Evolutionary conservation across 495 filamentous ascomycete species (phyloP), one percentile per base, ranked within the genome.

Genomic region (Elasticomyces elasticus): DNA sequence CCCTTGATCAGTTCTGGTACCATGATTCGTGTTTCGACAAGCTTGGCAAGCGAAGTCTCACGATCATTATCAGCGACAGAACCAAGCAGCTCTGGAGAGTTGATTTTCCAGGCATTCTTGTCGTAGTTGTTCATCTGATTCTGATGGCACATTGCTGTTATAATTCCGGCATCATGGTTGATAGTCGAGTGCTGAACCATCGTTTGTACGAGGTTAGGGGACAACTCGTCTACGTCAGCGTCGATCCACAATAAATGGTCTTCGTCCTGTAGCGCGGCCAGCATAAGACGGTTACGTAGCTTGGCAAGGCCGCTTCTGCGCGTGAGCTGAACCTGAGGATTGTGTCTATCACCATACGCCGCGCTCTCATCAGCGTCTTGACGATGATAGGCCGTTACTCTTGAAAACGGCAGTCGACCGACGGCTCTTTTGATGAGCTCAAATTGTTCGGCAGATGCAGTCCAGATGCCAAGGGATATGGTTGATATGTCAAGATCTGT

Each of bases 41-140:
- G 31, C 30, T 27, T 17, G 5, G 10, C 22, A 20, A 41, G 11
- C 23, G 44, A 20, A 9, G 4, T 17, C n/a, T 55, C 44, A 5
- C 53, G 28, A 5, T 33, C 45, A 7, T 19, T 45, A 17, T 55
- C 53, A 6, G 28, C 5, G 13, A 55, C 19, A 5, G 33, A 4
- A 3, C 53, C 44, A n/a, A 41, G 28, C 20, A 41, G 37, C 5
- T 26, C 15, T 4, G 27, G 30, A 4, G 43, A 20, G 43, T 11
- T 19, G 12, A 55, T 1, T 30, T 44, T 49, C 53, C 53, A 55
- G 23, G 53, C 53, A 43, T 55, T 55, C 37, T 55, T 55, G 26
- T 55, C 53, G 35, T 55, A 55, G 27, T 55, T 55, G 31, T 49
- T 30, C 53, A 55, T 55, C n/a, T 55, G 6, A 35, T 55, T 49